phyloP scores from a whole-genome alignment of 768 basidiomycete genomes.

The Paxillus involutus region DNA sequence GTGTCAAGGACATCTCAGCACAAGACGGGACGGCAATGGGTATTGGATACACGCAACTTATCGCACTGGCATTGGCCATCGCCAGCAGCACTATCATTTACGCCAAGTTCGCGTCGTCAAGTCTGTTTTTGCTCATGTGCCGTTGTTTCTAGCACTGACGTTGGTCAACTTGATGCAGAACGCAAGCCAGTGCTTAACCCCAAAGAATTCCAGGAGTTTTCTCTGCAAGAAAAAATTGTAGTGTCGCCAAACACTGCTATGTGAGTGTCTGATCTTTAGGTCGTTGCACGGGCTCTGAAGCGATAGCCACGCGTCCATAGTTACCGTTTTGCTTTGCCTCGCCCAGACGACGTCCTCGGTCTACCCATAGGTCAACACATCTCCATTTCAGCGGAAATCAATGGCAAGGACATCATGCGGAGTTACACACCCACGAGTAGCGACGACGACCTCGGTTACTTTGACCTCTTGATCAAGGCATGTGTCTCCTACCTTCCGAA shows the following conservation, averaged over 20 bases:
- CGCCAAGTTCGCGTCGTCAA: slow-evolving; percentile 43
- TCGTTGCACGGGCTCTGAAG: neutral
- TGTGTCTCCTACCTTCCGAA: neutral
- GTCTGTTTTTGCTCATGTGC: slow-evolving; percentile 21
- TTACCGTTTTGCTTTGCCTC: slow-evolving; percentile 88
- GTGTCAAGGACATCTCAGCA: neutral
- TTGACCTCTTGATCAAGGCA: slow-evolving; percentile 97
- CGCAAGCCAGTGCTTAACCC: slow-evolving; percentile 74
- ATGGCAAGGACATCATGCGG: slow-evolving; percentile 86
- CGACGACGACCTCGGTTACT: slow-evolving; percentile 90
- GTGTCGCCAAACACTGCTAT: slow-evolving; percentile 96
- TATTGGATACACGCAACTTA: slow-evolving; percentile 38
- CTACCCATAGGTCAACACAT: slow-evolving; percentile 98
- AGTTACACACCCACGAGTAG: slow-evolving; percentile 96
- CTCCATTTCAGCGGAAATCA: slow-evolving; percentile 84
- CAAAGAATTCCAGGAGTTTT: slow-evolving; percentile 77
- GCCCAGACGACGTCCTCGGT: slow-evolving; percentile 75
- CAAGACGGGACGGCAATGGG: slow-evolving; percentile 13
- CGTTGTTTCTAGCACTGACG: slow-evolving; percentile 2
- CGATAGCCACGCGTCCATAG: slow-evolving; percentile 38
- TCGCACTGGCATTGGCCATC: slow-evolving; percentile 53
- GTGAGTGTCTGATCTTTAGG: slow-evolving; percentile 43
- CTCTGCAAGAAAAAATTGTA: slow-evolving; percentile 74
- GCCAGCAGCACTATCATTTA: slow-evolving; percentile 52
- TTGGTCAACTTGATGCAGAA: slow-evolving; percentile 36